phyloP scores from a whole-genome alignment of 257 asterid species.

The Cordia subcordata region DNA sequence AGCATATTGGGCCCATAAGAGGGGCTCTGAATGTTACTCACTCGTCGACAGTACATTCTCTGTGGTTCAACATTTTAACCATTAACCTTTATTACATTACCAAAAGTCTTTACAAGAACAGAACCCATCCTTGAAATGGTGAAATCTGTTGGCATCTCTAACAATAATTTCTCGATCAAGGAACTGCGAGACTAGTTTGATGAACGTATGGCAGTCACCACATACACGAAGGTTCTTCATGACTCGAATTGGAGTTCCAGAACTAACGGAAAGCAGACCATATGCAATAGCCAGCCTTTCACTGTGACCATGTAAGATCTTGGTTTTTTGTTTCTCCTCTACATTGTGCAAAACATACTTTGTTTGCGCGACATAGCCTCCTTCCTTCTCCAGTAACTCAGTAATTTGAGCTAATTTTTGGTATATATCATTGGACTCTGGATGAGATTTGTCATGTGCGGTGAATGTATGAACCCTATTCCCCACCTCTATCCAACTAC shows the following conservation, averaged over 20 bases:
- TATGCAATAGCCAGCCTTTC: slow-evolving; percentile 81
- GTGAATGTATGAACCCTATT: slow-evolving; percentile 53
- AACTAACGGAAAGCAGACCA: slow-evolving; percentile 46
- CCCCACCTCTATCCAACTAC: slow-evolving; percentile 82
- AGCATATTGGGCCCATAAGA: too few species aligned
- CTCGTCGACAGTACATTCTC: too few species aligned
- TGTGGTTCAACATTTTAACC: too few species aligned
- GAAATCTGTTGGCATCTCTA: slow-evolving; percentile 75
- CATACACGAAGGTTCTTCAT: slow-evolving; percentile 78
- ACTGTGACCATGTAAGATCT: slow-evolving; percentile 66
- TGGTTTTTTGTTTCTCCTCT: slow-evolving; percentile 51
- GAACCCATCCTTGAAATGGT: slow-evolving; percentile 64
- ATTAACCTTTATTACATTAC: slow-evolving; percentile 27
- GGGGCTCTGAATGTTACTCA: too few species aligned
- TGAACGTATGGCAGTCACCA: slow-evolving; percentile 69
- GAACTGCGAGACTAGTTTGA: slow-evolving; percentile 52
- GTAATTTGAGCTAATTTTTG: slow-evolving; percentile 39
- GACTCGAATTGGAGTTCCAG: slow-evolving; percentile 41
- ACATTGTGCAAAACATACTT: slow-evolving; percentile 51
- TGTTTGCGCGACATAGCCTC: slow-evolving; percentile 63
- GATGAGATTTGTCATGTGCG: slow-evolving; percentile 68
- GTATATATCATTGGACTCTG: slow-evolving; percentile 41
- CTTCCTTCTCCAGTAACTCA: slow-evolving; percentile 47
- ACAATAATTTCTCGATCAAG: slow-evolving; percentile 52
- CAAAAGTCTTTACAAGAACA: slow-evolving; percentile 91